Conservation (phyloP, 768 basidiomycete genomes). For the Termitomyces titanicus region DNA sequence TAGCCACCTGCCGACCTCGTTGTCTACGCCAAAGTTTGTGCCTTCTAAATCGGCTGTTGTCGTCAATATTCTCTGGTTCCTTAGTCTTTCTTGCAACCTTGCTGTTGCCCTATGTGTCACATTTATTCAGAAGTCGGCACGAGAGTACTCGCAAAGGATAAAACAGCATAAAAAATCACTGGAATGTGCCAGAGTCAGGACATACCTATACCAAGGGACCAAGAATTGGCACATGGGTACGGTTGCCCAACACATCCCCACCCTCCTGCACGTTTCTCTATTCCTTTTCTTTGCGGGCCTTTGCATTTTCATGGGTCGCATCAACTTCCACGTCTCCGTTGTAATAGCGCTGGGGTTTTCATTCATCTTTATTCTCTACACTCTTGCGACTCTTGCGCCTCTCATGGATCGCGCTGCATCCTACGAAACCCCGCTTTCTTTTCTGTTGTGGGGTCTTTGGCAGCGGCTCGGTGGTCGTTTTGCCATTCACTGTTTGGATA, state of each 20-base stretch:
- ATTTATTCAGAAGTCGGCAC: conserved; percentile 1
- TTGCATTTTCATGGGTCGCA: not conserved
- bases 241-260: not conserved
- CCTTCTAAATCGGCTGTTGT: conserved; percentile 17
- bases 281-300: conserved; percentile 7
- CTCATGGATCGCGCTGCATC: not conserved
- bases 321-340: not conserved
- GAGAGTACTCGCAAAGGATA: not conserved
- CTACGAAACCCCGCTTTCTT: conserved; percentile 1
- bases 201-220: not conserved
- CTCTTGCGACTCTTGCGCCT: not conserved
- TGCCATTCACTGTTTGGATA: not conserved
- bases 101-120: conserved; percentile 23
- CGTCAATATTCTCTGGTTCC: conserved; percentile 27
- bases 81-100: conserved; percentile 23
- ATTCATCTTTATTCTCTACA: not conserved
- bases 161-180: not conserved
- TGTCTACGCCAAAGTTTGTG: conserved; percentile 4
- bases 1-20: not conserved
- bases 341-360: not conserved
- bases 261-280: not conserved
- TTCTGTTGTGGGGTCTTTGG: not conserved
- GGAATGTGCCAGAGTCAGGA: conserved; percentile 1
- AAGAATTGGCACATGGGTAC: not conserved
- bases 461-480: not conserved